Conservation (phyloP, 176 grass and related monocot genomes). For the Leersia perrieri region DNA sequence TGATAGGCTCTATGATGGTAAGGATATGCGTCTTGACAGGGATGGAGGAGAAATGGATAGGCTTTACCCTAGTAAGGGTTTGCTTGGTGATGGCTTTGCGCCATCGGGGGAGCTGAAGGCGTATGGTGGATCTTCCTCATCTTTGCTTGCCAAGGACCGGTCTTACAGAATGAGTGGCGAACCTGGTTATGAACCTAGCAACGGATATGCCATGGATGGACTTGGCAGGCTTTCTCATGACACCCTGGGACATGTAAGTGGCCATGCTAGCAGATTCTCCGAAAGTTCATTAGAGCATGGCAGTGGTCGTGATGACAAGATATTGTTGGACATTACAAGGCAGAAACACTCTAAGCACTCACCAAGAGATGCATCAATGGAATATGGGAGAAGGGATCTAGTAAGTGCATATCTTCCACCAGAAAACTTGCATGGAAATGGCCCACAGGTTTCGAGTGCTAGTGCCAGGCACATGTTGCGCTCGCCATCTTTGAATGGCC, state of each 20-base stretch:
- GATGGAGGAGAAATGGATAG: slow-evolving; percentile 40
- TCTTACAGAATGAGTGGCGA: slow-evolving; percentile 7
- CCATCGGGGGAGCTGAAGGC: slow-evolving; percentile 34
- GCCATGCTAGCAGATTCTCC: slow-evolving; percentile 29
- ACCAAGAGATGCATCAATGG: slow-evolving; percentile 26
- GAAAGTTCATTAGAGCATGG: slow-evolving; percentile 30
- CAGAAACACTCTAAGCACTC: slow-evolving; percentile 24
- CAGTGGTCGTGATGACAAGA: slow-evolving; percentile 15
- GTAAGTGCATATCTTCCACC: slow-evolving; percentile 37
- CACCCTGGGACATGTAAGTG: slow-evolving; percentile 29
- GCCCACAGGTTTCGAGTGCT: slow-evolving; percentile 25
- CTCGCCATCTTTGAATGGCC: slow-evolving; percentile 35
- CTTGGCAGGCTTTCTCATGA: slow-evolving; percentile 38
- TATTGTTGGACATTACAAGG: slow-evolving; percentile 30
- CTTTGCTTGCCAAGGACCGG: slow-evolving; percentile 33
- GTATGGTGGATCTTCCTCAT: slow-evolving; percentile 52
- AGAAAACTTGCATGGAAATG: slow-evolving; percentile 50
- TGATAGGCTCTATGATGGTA: slow-evolving; percentile 28
- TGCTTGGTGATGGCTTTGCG: slow-evolving; percentile 14
- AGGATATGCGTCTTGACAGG: slow-evolving; percentile 19
- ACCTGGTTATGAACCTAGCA: slow-evolving; percentile 24
- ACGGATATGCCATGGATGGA: slow-evolving; percentile 26
- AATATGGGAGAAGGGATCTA: slow-evolving; percentile 20
- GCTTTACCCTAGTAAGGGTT: slow-evolving; percentile 40
- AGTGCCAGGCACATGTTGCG: slow-evolving; percentile 28